A percentile compares a stretch with the other conserved stretches of the same genome.
phyloP scores from a whole-genome alignment of 805 yeast species.

The Kodamaea fukazawae region DNA sequence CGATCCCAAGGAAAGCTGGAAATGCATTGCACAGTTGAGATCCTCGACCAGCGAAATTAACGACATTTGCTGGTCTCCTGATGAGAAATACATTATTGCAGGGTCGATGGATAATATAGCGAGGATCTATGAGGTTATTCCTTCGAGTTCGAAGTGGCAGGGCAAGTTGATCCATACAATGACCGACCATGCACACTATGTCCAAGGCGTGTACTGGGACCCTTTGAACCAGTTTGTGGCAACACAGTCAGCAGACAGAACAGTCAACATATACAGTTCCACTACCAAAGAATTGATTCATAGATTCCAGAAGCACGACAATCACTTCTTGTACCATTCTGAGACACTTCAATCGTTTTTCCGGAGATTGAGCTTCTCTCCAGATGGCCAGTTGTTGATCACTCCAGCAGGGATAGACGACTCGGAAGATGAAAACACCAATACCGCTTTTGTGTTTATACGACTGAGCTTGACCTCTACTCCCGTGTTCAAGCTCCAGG shows the following conservation, averaged over 20 bases:
- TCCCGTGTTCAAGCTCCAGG: conserved; percentile 80
- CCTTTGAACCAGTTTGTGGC: conserved; percentile 75
- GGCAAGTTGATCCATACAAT: conserved; percentile 60
- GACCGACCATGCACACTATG: conserved; percentile 80
- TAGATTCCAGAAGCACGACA: conserved; percentile 14
- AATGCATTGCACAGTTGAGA: conserved; percentile 54
- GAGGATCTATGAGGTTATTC: conserved; percentile 51
- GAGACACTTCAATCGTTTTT: conserved; percentile 90
- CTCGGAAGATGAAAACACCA: conserved; percentile 43
- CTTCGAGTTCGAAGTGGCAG: neutral
- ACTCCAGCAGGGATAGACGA: conserved; percentile 40
- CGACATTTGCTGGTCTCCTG: conserved; percentile 93
- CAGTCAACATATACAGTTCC: conserved; percentile 60
- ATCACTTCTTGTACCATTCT: conserved; percentile 58
- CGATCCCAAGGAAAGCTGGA: conserved; percentile 67
- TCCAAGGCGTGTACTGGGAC: conserved; percentile 97
- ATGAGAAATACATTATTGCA: conserved; percentile 68
- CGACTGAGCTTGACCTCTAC: conserved; percentile 62
- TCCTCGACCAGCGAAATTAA: conserved; percentile 74
- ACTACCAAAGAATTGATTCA: conserved; percentile 7
- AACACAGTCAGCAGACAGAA: conserved; percentile 87
- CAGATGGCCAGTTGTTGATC: conserved; percentile 80
- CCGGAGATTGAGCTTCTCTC: conserved; percentile 80
- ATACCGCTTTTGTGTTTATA: conserved; percentile 78
- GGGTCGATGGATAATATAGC: conserved; percentile 91